Percentiles rank a stretch among this genome's conserved stretches.
Conservation (phyloP, 2,329 filamentous ascomycete genomes). For the Xylariaceae sp. region DNA sequence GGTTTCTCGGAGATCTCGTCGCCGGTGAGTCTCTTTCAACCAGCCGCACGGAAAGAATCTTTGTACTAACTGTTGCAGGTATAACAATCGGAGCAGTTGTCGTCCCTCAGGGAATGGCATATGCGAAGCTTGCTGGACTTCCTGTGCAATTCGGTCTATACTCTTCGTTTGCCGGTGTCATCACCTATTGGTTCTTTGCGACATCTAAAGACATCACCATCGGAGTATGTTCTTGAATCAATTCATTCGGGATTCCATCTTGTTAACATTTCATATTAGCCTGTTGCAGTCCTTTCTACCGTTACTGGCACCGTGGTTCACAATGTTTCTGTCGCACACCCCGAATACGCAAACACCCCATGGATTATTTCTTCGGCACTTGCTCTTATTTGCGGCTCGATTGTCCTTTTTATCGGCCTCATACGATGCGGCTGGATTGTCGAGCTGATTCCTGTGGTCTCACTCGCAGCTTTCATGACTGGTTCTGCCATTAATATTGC, state of each 20-base stretch:
- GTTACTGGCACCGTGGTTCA: conserved; percentile 77
- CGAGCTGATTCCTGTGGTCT: conserved; percentile 84
- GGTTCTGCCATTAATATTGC: conserved; percentile 88
- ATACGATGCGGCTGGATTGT: conserved; percentile 83
- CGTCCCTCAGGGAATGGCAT: conserved; percentile 96
- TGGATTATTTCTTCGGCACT: conserved; percentile 73
- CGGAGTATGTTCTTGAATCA: conserved; percentile 54
- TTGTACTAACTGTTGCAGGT: conserved; percentile 29
- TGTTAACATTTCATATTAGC: conserved; percentile 42
- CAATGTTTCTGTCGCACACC: conserved; percentile 52
- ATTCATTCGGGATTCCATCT: conserved; percentile 3
- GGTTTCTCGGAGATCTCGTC: conserved; percentile 83
- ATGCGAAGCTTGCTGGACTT: conserved; percentile 78
- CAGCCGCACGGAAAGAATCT: conserved; percentile 19
- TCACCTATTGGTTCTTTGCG: conserved; percentile 96
- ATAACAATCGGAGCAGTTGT: conserved; percentile 61
- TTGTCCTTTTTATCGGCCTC: conserved; percentile 74
- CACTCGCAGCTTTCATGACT: conserved; percentile 94
- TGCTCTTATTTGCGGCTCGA: conserved; percentile 68
- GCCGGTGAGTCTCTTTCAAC: conserved; percentile 55
- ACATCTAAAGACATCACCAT: conserved; percentile 99
- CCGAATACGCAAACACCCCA: conserved; percentile 43
- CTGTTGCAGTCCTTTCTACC: conserved; percentile 92
- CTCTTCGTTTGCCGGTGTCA: conserved; percentile 91
- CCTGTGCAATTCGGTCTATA: conserved; percentile 80